Evolutionary conservation across 2,329 filamentous ascomycete species (phyloP), one percentile per base, ranked within the genome.

Genomic region (Monilinia vaccinii-corymbosi): DNA sequence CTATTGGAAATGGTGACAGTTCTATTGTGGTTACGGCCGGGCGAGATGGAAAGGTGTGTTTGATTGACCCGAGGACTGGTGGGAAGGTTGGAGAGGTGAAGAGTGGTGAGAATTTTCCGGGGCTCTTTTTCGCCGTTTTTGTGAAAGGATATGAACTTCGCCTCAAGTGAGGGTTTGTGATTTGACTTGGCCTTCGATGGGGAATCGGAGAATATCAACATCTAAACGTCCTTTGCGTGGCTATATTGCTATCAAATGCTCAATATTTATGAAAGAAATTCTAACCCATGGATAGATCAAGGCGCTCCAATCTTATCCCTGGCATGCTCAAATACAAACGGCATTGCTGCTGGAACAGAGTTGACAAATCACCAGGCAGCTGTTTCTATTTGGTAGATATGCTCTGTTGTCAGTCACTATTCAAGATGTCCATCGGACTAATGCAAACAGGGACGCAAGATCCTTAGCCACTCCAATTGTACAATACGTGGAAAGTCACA

Each of bases 331-430:
- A 69, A 73, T 13, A 79, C 79, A 16, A 81, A 84, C 65, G 78
- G 83, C 4, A 75, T 93, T 21, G 88, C 85, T 25, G 83, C 85
- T 9, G 89, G 89, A 36, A 91, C 88, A 1, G 89, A 93, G 68
- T 77, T 89, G 42, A 81, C 82, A 45, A 81, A 86, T 65, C 79
- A 84, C 71, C 78, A 81, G 60, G 81, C 84, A 18, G 81, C 81
- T 7, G 81, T 88, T 50, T 69, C 81, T 45, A 74, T 87, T 64
- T 88, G 84, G 84, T 85, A 72, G 62, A 74, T 63, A 47, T 21
- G 11, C 31, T 28, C 38, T 31, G 14, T n/a, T 45, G 23, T 44
- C 1, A 44, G n/a, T 28, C 16, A 21, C n/a, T n/a, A n/a, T n/a
- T 25, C 28, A 23, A 10, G 23, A 23, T 34, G 25, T 55, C 21